These are phyloP conservation scores for Chromera velia DNA, from an alignment of 73 alveolate genomes.

Conservation along the genomic window DNA sequence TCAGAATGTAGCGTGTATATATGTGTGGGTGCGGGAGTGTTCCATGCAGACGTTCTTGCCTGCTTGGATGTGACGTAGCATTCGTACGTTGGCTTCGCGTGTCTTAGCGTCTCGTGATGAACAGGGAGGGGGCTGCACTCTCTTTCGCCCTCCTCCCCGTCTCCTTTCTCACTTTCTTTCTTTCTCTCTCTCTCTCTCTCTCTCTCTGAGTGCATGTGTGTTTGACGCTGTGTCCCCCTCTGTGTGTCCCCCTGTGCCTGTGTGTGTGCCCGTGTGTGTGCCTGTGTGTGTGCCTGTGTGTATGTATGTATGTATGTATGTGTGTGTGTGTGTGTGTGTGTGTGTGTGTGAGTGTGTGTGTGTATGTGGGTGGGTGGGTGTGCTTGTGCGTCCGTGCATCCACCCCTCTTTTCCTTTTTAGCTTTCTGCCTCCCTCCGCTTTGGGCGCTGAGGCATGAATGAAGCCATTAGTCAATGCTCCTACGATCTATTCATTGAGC, in stretches of 20 bases:
- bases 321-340: neutral
- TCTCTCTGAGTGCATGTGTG: neutral
- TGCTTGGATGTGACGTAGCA: too few species aligned
- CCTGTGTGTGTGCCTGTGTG: neutral
- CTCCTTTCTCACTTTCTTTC: neutral
- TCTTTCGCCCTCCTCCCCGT: neutral
- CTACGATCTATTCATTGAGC: too few species aligned
- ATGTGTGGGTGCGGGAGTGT: too few species aligned
- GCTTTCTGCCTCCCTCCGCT: neutral
- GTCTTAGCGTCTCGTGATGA: too few species aligned
- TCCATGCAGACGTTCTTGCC: too few species aligned
- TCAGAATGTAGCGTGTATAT: too few species aligned
- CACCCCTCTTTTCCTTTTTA: neutral
- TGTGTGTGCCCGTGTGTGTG: neutral
- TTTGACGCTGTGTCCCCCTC: neutral
- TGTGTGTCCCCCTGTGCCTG: constrained; percentile 1
- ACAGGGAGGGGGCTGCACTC: too few species aligned
- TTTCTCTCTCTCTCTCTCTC: neutral
- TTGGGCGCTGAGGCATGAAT: too few species aligned
- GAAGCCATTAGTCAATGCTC: too few species aligned
- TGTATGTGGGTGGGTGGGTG: neutral
- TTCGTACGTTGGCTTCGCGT: too few species aligned
- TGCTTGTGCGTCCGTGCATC: neutral
- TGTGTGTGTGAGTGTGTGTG: neutral
- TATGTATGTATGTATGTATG: neutral